Percentiles rank a stretch among this genome's conserved stretches.
phyloP scores from a whole-genome alignment of 2,329 filamentous ascomycete genomes.

The Pseudocercospora pini-densiflorae region DNA sequence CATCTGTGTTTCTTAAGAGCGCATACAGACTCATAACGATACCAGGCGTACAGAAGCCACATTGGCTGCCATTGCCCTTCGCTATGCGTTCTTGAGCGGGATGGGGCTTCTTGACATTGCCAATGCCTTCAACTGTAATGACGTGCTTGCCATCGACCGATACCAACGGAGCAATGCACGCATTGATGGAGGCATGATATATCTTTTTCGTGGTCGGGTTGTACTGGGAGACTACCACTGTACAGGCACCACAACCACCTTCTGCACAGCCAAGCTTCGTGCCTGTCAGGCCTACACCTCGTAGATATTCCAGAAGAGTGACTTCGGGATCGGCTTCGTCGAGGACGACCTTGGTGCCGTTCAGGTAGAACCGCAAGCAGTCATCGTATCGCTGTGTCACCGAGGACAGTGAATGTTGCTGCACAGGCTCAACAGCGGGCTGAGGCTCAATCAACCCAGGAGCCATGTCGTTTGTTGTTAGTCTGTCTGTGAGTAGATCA shows the following conservation, averaged over 20 bases:
- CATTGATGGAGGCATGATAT: conserved; percentile 96
- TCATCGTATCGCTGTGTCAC: conserved; percentile 83
- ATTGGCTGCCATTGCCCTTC: conserved; percentile 90
- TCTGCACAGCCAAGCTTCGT: conserved; percentile 97
- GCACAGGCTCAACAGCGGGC: conserved; percentile 52
- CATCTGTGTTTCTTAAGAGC: conserved; percentile 79
- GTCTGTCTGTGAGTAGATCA: no score
- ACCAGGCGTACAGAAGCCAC: conserved; percentile 93
- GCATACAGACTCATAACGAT: conserved; percentile 99
- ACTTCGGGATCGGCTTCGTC: conserved; percentile 89
- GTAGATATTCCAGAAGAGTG: conserved; percentile 89
- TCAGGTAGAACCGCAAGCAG: conserved; percentile 89
- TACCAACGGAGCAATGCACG: conserved; percentile 88
- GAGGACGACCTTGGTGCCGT: conserved; percentile 85
- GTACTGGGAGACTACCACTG: conserved; percentile 89
- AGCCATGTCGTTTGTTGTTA: conserved; percentile 54
- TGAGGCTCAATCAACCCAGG: conserved; percentile 60
- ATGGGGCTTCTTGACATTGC: conserved; percentile 83
- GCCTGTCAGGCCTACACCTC: conserved; percentile 90
- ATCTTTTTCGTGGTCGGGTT: conserved; percentile 92
- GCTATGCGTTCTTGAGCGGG: conserved; percentile 90
- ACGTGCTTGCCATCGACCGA: conserved; percentile 98
- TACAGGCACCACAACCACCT: conserved; percentile 95
- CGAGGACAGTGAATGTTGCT: conserved; percentile 56
- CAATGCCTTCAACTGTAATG: conserved; percentile 96